Percentiles rank a stretch among this genome's conserved stretches.
Evolutionary conservation across 2,329 filamentous ascomycete species (phyloP).

Genomic region (Fusarium sp.): DNA sequence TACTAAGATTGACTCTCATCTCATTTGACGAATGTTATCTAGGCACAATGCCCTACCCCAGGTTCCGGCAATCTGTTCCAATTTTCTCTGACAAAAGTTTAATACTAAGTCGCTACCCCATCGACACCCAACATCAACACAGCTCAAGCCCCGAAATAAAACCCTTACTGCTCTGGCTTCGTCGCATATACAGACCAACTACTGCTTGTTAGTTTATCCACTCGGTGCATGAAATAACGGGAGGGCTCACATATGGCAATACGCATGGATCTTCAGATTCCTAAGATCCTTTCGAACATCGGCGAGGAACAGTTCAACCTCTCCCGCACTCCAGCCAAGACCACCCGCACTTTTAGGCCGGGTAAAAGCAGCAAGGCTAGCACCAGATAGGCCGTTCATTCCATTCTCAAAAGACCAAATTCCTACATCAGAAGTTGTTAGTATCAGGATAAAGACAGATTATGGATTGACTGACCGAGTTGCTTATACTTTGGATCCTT

Average conservation of each 20-base stretch:
- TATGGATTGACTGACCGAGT: background rate
- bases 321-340: background rate
- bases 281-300: slow-evolving; percentile 1
- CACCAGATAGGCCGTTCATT: background rate
- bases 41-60: background rate
- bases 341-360: background rate
- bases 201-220: accelerated
- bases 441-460: background rate
- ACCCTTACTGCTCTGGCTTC: background rate
- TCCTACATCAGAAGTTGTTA: background rate
- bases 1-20: background rate
- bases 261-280: background rate
- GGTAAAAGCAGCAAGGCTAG: background rate
- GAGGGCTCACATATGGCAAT: background rate
- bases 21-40: background rate
- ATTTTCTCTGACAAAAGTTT: too few relatives aligned
- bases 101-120: background rate
- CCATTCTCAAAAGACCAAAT: background rate
- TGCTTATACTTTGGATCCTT: slow-evolving; percentile 34
- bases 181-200: slow-evolving; percentile 4
- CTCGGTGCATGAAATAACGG: accelerated
- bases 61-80: background rate
- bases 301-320: background rate
- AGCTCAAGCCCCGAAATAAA: background rate
- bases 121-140: background rate